Evolutionary conservation across 2,329 filamentous ascomycete genomes (phyloP).

Genomic region (Purpureocillium takamizusanense): DNA sequence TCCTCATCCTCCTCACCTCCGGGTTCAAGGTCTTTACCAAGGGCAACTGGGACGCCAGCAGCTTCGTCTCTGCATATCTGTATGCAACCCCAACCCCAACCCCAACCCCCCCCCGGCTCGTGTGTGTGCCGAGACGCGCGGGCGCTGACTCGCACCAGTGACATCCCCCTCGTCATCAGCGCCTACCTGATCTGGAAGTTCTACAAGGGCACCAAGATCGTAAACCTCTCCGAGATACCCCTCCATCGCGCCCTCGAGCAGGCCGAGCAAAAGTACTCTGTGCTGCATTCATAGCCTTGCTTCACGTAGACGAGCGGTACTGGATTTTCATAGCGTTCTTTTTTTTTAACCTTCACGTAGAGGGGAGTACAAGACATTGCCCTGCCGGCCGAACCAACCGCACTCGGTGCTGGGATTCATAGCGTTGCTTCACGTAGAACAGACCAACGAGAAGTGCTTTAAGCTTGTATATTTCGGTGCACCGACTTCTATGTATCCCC

Average conservation of each 20-base stretch:
- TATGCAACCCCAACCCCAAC: constrained; percentile 25
- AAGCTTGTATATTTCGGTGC: neutral
- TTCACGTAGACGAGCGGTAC: too few species aligned
- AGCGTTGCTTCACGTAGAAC: neutral
- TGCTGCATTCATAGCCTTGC: constrained; percentile 4
- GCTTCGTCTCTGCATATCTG: constrained; percentile 55
- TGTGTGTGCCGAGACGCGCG: too few species aligned
- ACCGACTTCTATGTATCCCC: neutral
- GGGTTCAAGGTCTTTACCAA: constrained; percentile 56
- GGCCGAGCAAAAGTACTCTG: constrained; percentile 19
- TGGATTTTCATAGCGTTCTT: too few species aligned
- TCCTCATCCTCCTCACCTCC: constrained; percentile 59
- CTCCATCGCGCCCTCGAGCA: constrained; percentile 42
- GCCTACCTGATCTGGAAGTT: constrained; percentile 58
- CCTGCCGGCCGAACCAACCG: constrained; percentile 30
- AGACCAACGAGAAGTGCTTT: neutral
- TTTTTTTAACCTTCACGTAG: too few species aligned
- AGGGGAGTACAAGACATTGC: too few species aligned
- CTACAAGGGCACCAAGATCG: constrained; percentile 50
- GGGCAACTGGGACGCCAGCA: constrained; percentile 47
- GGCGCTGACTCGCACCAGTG: constrained; percentile 27
- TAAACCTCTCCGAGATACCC: constrained; percentile 41
- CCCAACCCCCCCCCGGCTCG: too few species aligned
- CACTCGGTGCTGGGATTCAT: constrained; percentile 5
- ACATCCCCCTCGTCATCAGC: constrained; percentile 48